Evolutionary conservation across 345 rosid species (phyloP).

Genomic region (Rhizophora mangle): DNA sequence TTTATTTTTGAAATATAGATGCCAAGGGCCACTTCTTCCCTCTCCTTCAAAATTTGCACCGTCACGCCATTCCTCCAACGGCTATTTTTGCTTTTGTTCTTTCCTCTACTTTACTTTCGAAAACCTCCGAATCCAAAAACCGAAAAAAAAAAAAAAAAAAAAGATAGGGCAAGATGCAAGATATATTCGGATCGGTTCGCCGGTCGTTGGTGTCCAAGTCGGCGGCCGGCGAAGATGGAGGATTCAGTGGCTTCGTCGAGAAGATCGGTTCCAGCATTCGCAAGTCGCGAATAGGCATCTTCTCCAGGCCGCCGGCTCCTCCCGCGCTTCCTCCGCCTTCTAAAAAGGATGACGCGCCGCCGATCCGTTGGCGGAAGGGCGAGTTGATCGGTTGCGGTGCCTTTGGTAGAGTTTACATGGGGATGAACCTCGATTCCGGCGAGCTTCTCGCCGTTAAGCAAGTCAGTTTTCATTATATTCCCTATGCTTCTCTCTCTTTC

Average conservation of each 20-base stretch:
- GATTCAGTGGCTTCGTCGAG: slow-evolving; percentile 28
- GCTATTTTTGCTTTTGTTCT: not conserved
- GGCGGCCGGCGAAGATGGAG: slow-evolving; percentile 21
- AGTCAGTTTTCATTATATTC: slow-evolving; percentile 6
- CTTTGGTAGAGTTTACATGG: slow-evolving; percentile 36
- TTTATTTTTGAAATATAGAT: slow-evolving; percentile 29
- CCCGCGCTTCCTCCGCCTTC: slow-evolving; percentile 16
- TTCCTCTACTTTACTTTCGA: slow-evolving; percentile 24
- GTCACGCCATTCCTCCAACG: slow-evolving; percentile 21
- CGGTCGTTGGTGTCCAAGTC: slow-evolving; percentile 34
- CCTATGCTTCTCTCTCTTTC: not conserved
- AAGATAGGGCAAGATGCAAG: slow-evolving; percentile 20
- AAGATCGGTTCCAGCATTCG: slow-evolving; percentile 32
- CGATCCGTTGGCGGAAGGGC: slow-evolving; percentile 36
- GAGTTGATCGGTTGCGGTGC: slow-evolving; percentile 36
- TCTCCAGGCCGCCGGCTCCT: slow-evolving; percentile 10
- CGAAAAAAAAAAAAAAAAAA: not conserved
- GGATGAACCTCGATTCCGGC: slow-evolving; percentile 39
- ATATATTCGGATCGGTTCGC: slow-evolving; percentile 33
- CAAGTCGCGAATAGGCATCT: slow-evolving; percentile 29
- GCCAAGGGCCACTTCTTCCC: slow-evolving; percentile 15
- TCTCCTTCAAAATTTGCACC: slow-evolving; percentile 36
- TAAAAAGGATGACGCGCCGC: slow-evolving; percentile 22
- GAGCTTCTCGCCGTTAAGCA: slow-evolving; percentile 37
- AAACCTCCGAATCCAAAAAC: not conserved